Conservation (phyloP, 305 asterid genomes). For the Fraxinus angustifolia region DNA sequence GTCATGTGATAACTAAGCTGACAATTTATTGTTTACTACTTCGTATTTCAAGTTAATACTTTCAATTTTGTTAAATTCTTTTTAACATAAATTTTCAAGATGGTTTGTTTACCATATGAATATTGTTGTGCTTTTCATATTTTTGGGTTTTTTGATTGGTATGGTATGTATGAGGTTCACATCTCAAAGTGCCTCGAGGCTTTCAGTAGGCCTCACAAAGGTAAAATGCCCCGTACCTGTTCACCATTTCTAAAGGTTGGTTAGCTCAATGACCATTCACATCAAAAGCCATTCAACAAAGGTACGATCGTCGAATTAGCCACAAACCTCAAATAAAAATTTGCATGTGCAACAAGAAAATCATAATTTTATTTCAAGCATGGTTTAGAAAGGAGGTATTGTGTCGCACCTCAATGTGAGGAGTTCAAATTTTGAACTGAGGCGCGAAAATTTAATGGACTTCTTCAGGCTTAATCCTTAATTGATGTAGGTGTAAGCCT, state of each 20-base stretch:
- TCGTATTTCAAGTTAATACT: neutral
- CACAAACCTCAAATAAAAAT: slow-evolving; percentile 28
- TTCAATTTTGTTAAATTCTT: neutral
- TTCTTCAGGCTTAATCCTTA: neutral
- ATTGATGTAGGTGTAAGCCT: neutral
- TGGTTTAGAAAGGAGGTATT: neutral
- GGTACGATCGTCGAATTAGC: slow-evolving; percentile 52
- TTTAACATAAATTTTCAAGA: neutral
- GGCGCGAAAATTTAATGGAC: neutral
- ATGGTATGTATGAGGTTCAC: neutral
- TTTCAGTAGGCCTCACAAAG: neutral
- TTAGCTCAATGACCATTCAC: slow-evolving; percentile 54
- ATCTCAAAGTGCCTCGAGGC: neutral
- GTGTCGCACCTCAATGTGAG: neutral
- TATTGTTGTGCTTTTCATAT: neutral
- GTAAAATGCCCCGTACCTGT: neutral
- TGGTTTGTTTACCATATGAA: neutral
- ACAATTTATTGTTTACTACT: neutral
- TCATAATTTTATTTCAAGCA: neutral
- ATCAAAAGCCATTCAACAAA: slow-evolving; percentile 34
- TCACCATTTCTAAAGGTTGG: slow-evolving; percentile 26
- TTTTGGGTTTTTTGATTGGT: neutral
- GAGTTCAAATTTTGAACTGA: neutral
- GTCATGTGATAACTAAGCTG: neutral
- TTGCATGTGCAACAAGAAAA: neutral